Percentiles rank a stretch among this genome's conserved stretches.
phyloP scores from a whole-genome alignment of 176 grass and related monocot species.

The Triticum urartu region DNA sequence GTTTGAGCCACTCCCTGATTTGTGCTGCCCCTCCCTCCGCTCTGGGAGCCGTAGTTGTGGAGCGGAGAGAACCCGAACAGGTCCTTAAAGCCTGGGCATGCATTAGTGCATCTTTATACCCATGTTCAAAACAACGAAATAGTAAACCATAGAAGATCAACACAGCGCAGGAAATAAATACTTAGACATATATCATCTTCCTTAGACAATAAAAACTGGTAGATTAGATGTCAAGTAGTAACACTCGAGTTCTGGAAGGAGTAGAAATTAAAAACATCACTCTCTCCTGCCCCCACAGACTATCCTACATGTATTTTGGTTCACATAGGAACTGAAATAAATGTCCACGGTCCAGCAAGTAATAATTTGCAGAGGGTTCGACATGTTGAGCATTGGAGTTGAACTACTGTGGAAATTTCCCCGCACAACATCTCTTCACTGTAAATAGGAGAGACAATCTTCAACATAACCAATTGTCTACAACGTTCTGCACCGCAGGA shows the following conservation, averaged over 20 bases:
- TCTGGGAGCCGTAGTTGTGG: too few species aligned
- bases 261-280: not conserved
- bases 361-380: not conserved
- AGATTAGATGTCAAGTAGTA: not conserved
- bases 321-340: not conserved
- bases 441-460: not conserved
- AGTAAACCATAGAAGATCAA: slow-evolving; percentile 4
- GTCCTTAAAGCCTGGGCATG: too few species aligned
- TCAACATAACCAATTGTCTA: not conserved
- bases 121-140: not conserved
- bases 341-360: too few species aligned
- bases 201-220: not conserved
- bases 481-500: not conserved
- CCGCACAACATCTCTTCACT: not conserved
- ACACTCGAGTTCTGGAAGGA: not conserved
- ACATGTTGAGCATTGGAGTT: not conserved
- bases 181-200: not conserved
- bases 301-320: not conserved
- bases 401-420: not conserved
- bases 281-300: not conserved
- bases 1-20: too few species aligned
- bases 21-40: too few species aligned
- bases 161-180: not conserved
- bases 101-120: too few species aligned
- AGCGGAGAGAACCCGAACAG: too few species aligned